A percentile compares a stretch with the other conserved stretches of the same genome.
Conservation (phyloP, 257 asterid species). For the Salvia hispanica region DNA sequence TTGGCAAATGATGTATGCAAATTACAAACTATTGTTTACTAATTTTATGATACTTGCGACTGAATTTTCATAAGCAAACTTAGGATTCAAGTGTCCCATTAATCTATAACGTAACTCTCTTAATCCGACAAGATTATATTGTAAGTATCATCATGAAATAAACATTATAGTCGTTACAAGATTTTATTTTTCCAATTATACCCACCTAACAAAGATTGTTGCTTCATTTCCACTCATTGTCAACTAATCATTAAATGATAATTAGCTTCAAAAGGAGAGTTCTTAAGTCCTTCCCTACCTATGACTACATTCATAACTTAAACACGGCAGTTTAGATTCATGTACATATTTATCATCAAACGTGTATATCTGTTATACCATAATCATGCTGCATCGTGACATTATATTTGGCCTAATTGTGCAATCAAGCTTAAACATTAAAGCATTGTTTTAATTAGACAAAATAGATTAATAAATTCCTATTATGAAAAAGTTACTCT, state of each 20-base stretch:
- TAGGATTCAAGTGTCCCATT: background rate
- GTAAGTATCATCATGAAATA: conserved; percentile 21
- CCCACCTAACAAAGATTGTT: conserved; percentile 23
- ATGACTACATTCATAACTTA: background rate
- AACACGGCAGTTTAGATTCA: background rate
- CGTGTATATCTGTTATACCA: background rate
- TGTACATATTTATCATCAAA: background rate
- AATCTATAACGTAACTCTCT: background rate
- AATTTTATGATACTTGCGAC: too few species aligned
- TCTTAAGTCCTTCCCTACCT: background rate
- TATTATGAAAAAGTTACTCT: too few species aligned
- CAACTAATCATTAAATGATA: conserved; percentile 5
- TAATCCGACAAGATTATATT: conserved; percentile 20
- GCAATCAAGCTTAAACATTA: too few species aligned
- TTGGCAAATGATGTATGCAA: background rate
- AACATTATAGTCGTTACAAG: background rate
- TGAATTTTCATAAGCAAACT: background rate
- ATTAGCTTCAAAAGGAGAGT: background rate
- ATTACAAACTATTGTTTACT: background rate
- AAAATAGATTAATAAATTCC: too few species aligned
- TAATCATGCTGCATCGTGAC: too few species aligned
- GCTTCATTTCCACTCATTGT: conserved; percentile 28
- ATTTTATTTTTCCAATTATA: background rate
- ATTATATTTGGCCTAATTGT: too few species aligned
- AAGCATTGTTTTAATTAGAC: too few species aligned